Evolutionary conservation across 2,329 filamentous ascomycete genomes (phyloP).

Genomic region (Lithohypha guttulata): DNA sequence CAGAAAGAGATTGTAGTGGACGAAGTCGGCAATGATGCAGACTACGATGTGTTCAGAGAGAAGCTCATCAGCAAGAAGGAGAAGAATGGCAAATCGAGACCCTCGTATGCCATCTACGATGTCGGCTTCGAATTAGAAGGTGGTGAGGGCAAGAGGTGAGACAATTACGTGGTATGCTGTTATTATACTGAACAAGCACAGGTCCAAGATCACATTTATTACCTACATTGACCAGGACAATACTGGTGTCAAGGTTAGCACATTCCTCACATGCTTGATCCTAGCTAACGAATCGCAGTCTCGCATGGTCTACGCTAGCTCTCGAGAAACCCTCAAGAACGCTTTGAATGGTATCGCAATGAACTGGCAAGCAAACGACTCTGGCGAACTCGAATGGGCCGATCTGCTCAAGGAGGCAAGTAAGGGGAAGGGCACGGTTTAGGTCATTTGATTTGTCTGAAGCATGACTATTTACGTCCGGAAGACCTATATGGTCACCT

Average conservation of each 20-base stretch:
- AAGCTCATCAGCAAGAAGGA: slow-evolving; percentile 36
- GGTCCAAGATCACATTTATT: slow-evolving; percentile 43
- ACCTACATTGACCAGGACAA: slow-evolving; percentile 25
- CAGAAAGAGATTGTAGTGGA: slow-evolving; percentile 41
- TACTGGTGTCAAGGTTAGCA: slow-evolving; percentile 22
- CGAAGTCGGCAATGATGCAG: slow-evolving; percentile 32
- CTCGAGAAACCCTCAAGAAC: slow-evolving; percentile 38
- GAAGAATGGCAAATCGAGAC: slow-evolving; percentile 33
- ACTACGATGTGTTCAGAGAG: slow-evolving; percentile 39
- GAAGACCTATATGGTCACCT: no score
- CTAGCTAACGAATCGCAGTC: slow-evolving; percentile 24
- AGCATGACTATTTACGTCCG: no score
- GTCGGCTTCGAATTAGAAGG: slow-evolving; percentile 39
- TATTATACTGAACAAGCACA: slow-evolving; percentile 15
- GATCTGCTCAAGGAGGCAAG: slow-evolving; percentile 26
- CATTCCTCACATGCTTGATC: not conserved
- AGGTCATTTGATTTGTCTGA: no score
- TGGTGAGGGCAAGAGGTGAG: slow-evolving; percentile 40
- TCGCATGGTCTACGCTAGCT: slow-evolving; percentile 43
- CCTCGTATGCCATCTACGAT: slow-evolving; percentile 41
- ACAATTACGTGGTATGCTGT: not conserved
- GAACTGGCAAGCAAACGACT: slow-evolving; percentile 27
- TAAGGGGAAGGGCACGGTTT: slow-evolving; percentile 23
- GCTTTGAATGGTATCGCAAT: slow-evolving; percentile 32
- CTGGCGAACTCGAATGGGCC: slow-evolving; percentile 26